Evolutionary conservation across 139 green algal species (phyloP), one percentile per base, ranked within the genome.

Genomic region (Closterium sp.): DNA sequence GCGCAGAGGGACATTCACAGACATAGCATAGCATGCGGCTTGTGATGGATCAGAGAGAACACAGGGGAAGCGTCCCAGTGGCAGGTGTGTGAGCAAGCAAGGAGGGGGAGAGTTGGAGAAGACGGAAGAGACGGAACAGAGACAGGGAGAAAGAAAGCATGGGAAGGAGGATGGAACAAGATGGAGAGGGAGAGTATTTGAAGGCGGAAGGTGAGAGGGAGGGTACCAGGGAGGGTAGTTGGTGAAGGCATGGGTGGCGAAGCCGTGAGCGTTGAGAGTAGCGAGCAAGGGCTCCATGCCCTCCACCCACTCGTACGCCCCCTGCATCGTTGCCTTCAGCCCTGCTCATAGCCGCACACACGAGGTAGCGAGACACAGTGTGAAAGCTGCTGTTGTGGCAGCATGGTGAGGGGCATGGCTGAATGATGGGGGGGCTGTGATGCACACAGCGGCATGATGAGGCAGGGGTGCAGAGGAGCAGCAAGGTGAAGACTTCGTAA

Each of bases 201-300:
- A 13, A 79, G 86, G 31, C 19, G 2, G 86, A 17, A 79, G 86
- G 31, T 38, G 31, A 89, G 31, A 89, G 28, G 38, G 38, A n/a
- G 85, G 31, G 30, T 93, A 97, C 97, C 97, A 98, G 38, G 88
- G 50, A 0, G 97, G 97, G 93, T 98, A 98, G 92, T 98, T 98
- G 88, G 92, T 95, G 70, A 97, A 94, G 32, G 96, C 95, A 88
- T 98, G 97, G 88, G 97, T 93, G 70, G 95, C 91, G 34, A 96
- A 96, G 34, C 96, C 96, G 3, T 91, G 86, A 0, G 7, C 30
- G 4, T 95, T 93, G 31, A 98, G 94, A 2, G 92, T 89, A 42
- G 90, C 22, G 87, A 98, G 93, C 90, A 98, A 85, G 10, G 92
- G 17, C 85, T 97, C 95, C 93, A 98, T 97, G 29, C 97, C 97